Conservation (phyloP, 768 basidiomycete species). For the Cytidiella melzeri region DNA sequence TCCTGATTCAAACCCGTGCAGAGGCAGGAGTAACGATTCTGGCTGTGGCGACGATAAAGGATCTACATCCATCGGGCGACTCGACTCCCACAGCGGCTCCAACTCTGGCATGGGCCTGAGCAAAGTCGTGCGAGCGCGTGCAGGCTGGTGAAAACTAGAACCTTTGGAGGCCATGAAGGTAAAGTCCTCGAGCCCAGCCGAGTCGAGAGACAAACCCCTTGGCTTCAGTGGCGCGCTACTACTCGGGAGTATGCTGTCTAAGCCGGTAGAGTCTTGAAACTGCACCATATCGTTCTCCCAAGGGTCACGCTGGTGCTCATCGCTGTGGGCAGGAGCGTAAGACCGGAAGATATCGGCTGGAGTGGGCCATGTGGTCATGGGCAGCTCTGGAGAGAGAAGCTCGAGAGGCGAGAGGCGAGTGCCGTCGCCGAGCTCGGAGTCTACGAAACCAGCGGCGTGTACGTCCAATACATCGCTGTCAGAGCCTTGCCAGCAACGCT, state of each 20-base stretch:
- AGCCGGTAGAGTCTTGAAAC: background rate
- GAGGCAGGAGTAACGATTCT: background rate
- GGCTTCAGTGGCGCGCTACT: background rate
- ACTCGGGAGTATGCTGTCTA: background rate
- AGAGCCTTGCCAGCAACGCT: conserved; percentile 3
- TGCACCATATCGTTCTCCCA: background rate
- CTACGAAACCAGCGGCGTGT: background rate
- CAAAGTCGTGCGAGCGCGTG: conserved; percentile 1
- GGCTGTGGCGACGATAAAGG: background rate
- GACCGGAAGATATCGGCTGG: background rate
- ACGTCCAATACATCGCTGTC: background rate
- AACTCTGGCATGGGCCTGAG: conserved; percentile 2
- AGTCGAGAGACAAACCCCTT: conserved; percentile 7
- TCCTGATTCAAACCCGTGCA: background rate
- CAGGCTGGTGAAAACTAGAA: conserved; percentile 1
- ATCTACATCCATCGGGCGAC: conserved; percentile 4
- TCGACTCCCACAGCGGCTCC: conserved; percentile 1
- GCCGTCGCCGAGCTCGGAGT: background rate
- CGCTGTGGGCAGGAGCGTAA: background rate
- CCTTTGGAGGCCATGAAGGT: background rate
- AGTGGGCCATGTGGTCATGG: background rate
- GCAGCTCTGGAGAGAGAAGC: conserved; percentile 2
- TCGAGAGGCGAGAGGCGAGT: background rate
- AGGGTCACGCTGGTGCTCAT: background rate
- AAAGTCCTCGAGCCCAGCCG: background rate